phyloP scores from a whole-genome alignment of 495 filamentous ascomycete genomes.

The Penicillium cosmopolitanum region DNA sequence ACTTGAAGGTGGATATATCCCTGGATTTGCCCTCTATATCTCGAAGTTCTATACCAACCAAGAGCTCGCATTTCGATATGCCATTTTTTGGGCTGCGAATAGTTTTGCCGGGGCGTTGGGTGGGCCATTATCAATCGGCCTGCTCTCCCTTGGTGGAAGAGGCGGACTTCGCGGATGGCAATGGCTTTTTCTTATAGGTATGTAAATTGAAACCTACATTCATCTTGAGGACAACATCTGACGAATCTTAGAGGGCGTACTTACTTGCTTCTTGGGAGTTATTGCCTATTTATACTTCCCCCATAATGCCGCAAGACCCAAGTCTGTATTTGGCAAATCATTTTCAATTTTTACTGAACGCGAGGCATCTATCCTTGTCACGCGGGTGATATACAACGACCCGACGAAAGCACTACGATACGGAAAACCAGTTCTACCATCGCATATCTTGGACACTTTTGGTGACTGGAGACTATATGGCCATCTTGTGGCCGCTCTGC shows the following conservation, averaged over 20 bases:
- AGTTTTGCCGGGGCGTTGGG: slow-evolving; percentile 9
- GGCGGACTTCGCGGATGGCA: slow-evolving; percentile 7
- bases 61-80: slow-evolving; percentile 11
- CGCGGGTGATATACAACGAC: slow-evolving; percentile 3
- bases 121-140: slow-evolving; percentile 8
- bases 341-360: slow-evolving; percentile 5
- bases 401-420: slow-evolving; percentile 9
- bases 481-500: slow-evolving; percentile 8
- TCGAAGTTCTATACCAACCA: slow-evolving; percentile 30
- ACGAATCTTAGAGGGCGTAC: not conserved
- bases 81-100: slow-evolving; percentile 12
- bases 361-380: slow-evolving; percentile 9
- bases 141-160: slow-evolving; percentile 4
- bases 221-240: too few species aligned
- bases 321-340: not conserved
- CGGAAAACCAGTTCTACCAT: slow-evolving; percentile 7
- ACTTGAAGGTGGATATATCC: slow-evolving; percentile 43
- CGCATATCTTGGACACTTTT: slow-evolving; percentile 6
- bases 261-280: slow-evolving; percentile 8
- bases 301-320: slow-evolving; percentile 7
- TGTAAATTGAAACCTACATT: not conserved
- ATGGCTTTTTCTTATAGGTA: slow-evolving; percentile 13
- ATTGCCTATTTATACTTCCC: slow-evolving; percentile 7
- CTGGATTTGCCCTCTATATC: slow-evolving; percentile 44
- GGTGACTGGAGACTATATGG: slow-evolving; percentile 10